A percentile compares a stretch with the other conserved stretches of the same genome.
These are phyloP conservation scores for Blepharisma undulans DNA, from an alignment of 169 alveolate species.

Conservation along the genomic window DNA sequence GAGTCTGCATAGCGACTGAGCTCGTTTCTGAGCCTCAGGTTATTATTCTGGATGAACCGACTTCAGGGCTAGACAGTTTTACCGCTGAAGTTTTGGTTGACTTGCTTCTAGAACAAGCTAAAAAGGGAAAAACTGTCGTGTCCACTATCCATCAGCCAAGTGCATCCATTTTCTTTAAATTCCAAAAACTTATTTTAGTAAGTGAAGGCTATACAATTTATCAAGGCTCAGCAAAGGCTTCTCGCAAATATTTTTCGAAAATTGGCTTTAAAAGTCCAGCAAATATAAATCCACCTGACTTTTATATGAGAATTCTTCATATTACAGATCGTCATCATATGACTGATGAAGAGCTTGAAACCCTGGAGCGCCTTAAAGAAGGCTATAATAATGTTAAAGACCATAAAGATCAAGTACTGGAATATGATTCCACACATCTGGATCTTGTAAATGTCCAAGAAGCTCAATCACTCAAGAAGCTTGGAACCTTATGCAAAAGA, in stretches of 20 bases:
- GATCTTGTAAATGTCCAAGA: not conserved
- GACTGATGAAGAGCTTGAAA: conserved; percentile 16
- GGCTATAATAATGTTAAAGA: not conserved
- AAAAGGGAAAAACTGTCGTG: conserved; percentile 55
- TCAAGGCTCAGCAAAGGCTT: conserved; percentile 50
- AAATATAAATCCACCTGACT: not conserved
- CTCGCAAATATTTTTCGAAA: not conserved
- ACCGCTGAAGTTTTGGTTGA: conserved; percentile 63
- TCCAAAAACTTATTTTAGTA: conserved; percentile 71
- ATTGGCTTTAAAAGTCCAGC: not conserved
- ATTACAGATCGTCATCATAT: not conserved
- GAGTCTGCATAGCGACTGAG: conserved; percentile 87
- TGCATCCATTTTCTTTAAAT: conserved; percentile 69
- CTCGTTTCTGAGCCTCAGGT: conserved; percentile 75
- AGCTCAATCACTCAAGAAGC: not conserved
- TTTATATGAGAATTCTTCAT: not conserved
- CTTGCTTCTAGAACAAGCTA: conserved; percentile 50
- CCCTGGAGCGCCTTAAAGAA: conserved; percentile 30
- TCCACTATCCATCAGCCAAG: conserved; percentile 73
- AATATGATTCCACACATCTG: not conserved
- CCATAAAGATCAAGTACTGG: not conserved
- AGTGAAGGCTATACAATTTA: conserved; percentile 70
- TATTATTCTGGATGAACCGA: conserved; percentile 82
- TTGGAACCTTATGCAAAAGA: not conserved
- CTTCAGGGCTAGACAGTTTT: conserved; percentile 78